Percentiles rank a stretch among this genome's conserved stretches.
Evolutionary conservation across 1,284 basidiomycete genomes (phyloP).

Genomic region (Mycena citricolor): DNA sequence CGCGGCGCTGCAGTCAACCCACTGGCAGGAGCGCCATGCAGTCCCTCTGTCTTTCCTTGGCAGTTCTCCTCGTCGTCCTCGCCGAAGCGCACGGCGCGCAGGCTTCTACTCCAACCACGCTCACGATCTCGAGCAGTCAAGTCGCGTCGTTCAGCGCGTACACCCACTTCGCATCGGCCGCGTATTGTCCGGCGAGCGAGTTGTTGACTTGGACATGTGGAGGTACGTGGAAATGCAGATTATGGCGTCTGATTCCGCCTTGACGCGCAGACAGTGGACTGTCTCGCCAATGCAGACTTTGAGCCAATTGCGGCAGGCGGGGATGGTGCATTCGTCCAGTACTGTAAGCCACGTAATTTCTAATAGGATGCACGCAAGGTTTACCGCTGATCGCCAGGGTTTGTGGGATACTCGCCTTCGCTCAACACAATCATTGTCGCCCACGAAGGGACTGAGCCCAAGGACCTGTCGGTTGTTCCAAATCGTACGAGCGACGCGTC

Average conservation of each 20-base stretch:
- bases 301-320: conserved; percentile 60
- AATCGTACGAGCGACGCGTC: not conserved
- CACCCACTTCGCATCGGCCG: conserved; percentile 54
- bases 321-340: conserved; percentile 52
- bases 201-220: conserved; percentile 62
- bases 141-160: conserved; percentile 52
- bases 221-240: conserved; percentile 33
- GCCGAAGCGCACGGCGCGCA: conserved; percentile 16
- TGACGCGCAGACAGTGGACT: conserved; percentile 40
- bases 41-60: conserved; percentile 15
- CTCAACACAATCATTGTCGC: conserved; percentile 45
- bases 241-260: not conserved
- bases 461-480: conserved; percentile 40
- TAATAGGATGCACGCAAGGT: too few relatives aligned
- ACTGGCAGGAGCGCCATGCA: not conserved
- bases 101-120: conserved; percentile 31
- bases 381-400: too few relatives aligned
- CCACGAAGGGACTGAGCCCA: conserved; percentile 53
- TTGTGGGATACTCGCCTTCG: conserved; percentile 38
- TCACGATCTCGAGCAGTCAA: conserved; percentile 41
- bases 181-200: conserved; percentile 47
- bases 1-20: too few relatives aligned
- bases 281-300: conserved; percentile 53
- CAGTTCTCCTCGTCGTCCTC: conserved; percentile 14
- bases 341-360: conserved; percentile 26